phyloP scores from a whole-genome alignment of 192 early-diverging fungal genomes.

The Physocladia obscura region DNA sequence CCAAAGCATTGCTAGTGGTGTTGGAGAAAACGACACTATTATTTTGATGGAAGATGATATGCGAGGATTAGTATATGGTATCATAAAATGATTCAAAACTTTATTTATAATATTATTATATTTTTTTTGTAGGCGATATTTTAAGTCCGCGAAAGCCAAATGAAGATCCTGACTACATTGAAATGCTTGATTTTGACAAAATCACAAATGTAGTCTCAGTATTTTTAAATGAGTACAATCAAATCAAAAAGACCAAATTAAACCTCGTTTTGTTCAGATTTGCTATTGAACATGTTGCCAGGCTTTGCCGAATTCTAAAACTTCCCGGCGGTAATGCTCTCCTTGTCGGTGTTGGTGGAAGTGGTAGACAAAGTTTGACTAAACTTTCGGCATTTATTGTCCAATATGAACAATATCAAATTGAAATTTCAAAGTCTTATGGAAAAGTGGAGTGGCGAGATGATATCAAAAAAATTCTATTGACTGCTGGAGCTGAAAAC shows the following conservation, averaged over 20 bases:
- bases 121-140: constrained; percentile 44
- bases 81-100: no score
- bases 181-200: constrained; percentile 52
- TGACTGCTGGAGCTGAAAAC: constrained; percentile 57
- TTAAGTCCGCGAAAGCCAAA: constrained; percentile 32
- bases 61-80: constrained; percentile 54
- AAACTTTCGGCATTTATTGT: constrained; percentile 55
- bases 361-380: constrained; percentile 58
- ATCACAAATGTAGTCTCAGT: constrained; percentile 48
- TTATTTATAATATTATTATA: no score
- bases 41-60: constrained; percentile 63
- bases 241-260: constrained; percentile 62
- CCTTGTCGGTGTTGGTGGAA: constrained; percentile 63
- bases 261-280: constrained; percentile 63
- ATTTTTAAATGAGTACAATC: constrained; percentile 57
- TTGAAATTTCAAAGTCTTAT: constrained; percentile 64
- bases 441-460: constrained; percentile 57
- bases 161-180: constrained; percentile 51
- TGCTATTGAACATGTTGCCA: constrained; percentile 63
- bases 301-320: constrained; percentile 58
- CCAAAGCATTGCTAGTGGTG: constrained; percentile 45
- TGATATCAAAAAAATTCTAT: constrained; percentile 59
- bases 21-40: constrained; percentile 39
- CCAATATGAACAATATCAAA: constrained; percentile 61
- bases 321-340: constrained; percentile 63